Evolutionary conservation across 257 asterid species (phyloP).

Genomic region (Verbascum thapsus): DNA sequence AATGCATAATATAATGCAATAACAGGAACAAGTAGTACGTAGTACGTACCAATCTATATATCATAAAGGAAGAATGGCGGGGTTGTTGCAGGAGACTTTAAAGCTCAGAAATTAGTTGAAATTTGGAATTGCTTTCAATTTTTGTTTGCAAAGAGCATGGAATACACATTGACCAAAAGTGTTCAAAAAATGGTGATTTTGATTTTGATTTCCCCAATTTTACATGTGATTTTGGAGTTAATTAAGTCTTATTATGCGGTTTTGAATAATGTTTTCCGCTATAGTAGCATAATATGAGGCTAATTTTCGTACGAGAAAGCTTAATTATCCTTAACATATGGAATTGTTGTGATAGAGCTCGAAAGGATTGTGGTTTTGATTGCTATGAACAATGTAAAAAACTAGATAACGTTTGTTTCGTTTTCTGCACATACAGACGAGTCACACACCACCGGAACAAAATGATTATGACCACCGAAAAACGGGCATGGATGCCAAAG

Average conservation of each 20-base stretch:
- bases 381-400: background rate
- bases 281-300: background rate
- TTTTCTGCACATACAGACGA: conserved; percentile 44
- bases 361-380: background rate
- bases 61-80: conserved; percentile 14
- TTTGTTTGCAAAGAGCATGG: too few relatives aligned
- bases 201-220: background rate
- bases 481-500: conserved; percentile 32
- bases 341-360: background rate
- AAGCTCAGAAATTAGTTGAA: background rate
- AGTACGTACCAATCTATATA: too few relatives aligned
- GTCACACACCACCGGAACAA: too few relatives aligned
- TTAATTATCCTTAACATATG: background rate
- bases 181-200: too few relatives aligned
- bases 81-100: background rate
- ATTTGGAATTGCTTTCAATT: conserved; percentile 6
- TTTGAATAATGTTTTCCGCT: conserved; percentile 2
- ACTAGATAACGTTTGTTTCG: background rate
- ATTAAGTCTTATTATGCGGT: background rate
- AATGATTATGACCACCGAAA: conserved; percentile 21
- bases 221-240: background rate
- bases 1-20: background rate
- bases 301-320: background rate
- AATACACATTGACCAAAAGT: conserved; percentile 8
- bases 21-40: background rate